phyloP scores from a whole-genome alignment of 352 stramenopile genomes.

The Globisporangium spiculum region DNA sequence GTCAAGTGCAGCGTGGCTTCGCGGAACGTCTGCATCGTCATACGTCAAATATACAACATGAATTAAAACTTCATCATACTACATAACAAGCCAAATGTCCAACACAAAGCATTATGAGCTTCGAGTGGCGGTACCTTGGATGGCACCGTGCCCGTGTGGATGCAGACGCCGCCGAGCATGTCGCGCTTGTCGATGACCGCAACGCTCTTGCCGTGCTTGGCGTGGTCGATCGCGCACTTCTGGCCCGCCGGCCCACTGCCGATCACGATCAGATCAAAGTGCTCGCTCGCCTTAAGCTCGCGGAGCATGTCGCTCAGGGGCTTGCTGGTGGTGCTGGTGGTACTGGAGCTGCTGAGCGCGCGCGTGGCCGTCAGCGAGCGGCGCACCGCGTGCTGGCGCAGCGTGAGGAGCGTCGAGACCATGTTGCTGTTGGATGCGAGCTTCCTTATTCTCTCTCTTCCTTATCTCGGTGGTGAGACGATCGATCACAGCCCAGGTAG shows the following conservation, averaged over 20 bases:
- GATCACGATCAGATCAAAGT: slow-evolving; percentile 90
- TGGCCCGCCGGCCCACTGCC: slow-evolving; percentile 85
- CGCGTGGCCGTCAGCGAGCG: neutral
- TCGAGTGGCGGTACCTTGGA: slow-evolving; percentile 48
- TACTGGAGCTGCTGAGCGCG: neutral
- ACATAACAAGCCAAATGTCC: neutral
- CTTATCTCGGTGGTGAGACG: neutral
- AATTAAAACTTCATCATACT: neutral
- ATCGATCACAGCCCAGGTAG: neutral
- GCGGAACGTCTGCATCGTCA: slow-evolving; percentile 70
- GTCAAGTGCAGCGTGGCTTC: slow-evolving; percentile 89
- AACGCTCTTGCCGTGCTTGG: slow-evolving; percentile 81
- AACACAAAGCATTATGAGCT: neutral
- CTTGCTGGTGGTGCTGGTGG: neutral
- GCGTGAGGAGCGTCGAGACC: slow-evolving; percentile 5
- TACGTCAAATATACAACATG: neutral
- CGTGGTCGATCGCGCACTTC: slow-evolving; percentile 89
- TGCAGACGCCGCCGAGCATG: slow-evolving; percentile 86
- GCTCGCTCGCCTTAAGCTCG: slow-evolving; percentile 80
- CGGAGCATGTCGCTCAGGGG: slow-evolving; percentile 66
- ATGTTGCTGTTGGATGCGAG: neutral
- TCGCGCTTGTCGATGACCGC: slow-evolving; percentile 88
- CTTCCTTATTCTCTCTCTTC: neutral
- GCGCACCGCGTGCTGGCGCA: slow-evolving; percentile 11
- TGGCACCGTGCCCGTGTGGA: slow-evolving; percentile 88